A percentile compares a stretch with the other conserved stretches of the same genome.
These are phyloP conservation scores for Colletotrichum phormii DNA, from an alignment of 2,329 filamentous ascomycete genomes.

Conservation along the genomic window DNA sequence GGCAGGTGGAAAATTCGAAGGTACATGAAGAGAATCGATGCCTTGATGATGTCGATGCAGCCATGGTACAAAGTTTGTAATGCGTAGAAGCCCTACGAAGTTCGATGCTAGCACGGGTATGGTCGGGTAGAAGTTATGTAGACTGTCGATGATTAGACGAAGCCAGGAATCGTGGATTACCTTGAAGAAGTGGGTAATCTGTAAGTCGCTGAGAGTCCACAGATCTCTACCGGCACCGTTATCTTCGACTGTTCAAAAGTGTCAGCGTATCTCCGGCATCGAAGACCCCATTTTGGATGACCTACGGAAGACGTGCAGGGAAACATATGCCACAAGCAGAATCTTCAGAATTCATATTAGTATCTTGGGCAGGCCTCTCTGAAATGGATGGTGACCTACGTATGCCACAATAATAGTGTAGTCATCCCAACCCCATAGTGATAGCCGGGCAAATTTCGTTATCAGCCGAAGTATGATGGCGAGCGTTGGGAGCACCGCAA, in stretches of 20 bases:
- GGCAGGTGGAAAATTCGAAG: slow-evolving; percentile 30
- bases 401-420: slow-evolving; percentile 19
- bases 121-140: neutral
- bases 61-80: slow-evolving; percentile 10
- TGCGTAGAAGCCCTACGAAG: slow-evolving; percentile 2
- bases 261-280: rapidly evolving
- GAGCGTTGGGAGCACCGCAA: neutral
- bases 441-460: slow-evolving; percentile 2
- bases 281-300: neutral
- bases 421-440: slow-evolving; percentile 16
- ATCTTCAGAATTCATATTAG: neutral
- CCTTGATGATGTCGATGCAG: slow-evolving; percentile 30
- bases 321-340: neutral
- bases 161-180: neutral
- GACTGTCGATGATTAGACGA: neutral
- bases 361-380: neutral
- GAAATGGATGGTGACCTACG: neutral
- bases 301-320: slow-evolving; percentile 6
- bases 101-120: neutral
- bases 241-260: neutral
- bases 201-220: neutral
- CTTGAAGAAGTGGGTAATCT: slow-evolving; percentile 22
- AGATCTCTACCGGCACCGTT: slow-evolving; percentile 27
- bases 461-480: slow-evolving; percentile 7
- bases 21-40: slow-evolving; percentile 32